Evolutionary conservation across 2,329 filamentous ascomycete genomes (phyloP).

Genomic region (Annulohypoxylon truncatum): DNA sequence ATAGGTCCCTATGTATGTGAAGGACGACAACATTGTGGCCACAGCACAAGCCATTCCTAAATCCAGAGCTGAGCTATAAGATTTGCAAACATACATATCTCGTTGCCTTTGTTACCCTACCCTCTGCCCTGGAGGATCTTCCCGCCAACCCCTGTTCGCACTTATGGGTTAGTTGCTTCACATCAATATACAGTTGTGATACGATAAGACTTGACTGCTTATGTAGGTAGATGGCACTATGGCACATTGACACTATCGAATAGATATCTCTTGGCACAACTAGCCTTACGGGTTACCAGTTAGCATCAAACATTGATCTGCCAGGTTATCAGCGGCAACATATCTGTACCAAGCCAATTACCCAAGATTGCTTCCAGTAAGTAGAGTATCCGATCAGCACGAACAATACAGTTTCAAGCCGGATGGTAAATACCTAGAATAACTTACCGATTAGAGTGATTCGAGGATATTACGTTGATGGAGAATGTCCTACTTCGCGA

Average conservation of each 20-base stretch:
- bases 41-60: background rate
- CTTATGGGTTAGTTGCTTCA: conserved; percentile 7
- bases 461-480: background rate
- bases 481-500: conserved; percentile 18
- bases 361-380: conserved; percentile 18
- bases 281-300: conserved; percentile 15
- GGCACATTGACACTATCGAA: conserved; percentile 12
- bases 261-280: conserved; percentile 27
- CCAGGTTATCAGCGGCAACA: conserved; percentile 16
- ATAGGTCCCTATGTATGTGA: background rate
- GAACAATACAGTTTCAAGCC: background rate
- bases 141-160: background rate
- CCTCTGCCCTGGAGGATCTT: conserved; percentile 2
- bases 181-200: background rate
- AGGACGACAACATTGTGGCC: background rate
- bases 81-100: background rate
- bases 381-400: conserved; percentile 5
- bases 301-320: conserved; percentile 12
- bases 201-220: no score
- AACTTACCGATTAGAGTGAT: background rate
- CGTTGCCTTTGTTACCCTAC: background rate
- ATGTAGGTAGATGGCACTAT: background rate
- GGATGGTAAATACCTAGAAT: background rate
- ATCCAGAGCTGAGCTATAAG: background rate
- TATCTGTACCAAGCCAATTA: conserved; percentile 14